These are phyloP conservation scores for Chrysopogon serrulatus DNA, from an alignment of 176 grass and related monocot genomes.

Conservation along the genomic window DNA sequence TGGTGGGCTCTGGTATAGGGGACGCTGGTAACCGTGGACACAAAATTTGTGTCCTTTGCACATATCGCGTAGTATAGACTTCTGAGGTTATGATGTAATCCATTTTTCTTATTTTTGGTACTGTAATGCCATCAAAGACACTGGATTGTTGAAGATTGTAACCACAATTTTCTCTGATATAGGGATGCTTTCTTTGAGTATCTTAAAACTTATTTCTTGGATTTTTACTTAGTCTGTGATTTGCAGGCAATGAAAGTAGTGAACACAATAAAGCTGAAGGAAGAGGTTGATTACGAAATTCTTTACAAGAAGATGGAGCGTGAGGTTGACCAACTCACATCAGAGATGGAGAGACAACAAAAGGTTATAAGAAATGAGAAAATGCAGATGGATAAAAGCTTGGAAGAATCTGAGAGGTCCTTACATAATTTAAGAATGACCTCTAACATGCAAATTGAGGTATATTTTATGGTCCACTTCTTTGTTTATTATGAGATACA, in stretches of 20 bases:
- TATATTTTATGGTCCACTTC: constrained; percentile 28
- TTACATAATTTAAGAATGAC: constrained; percentile 53
- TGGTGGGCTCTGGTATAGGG: neutral
- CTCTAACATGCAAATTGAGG: constrained; percentile 55
- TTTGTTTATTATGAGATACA: neutral
- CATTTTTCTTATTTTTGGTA: neutral
- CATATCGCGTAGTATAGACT: neutral
- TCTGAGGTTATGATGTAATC: constrained; percentile 9
- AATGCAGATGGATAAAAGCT: constrained; percentile 54
- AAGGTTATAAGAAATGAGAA: constrained; percentile 69
- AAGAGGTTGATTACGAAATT: constrained; percentile 93
- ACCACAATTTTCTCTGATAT: neutral
- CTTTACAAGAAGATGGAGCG: constrained; percentile 76
- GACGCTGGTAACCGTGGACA: neutral
- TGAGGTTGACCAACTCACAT: constrained; percentile 86
- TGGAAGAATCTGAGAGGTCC: constrained; percentile 54
- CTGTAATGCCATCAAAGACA: neutral
- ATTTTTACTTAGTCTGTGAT: constrained; percentile 19
- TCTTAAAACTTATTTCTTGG: constrained; percentile 3
- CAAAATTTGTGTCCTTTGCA: neutral
- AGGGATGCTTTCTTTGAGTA: neutral
- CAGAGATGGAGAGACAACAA: constrained; percentile 90
- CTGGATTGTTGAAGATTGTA: neutral
- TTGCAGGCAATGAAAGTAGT: constrained; percentile 98
- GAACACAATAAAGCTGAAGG: constrained; percentile 80